A percentile compares a stretch with the other conserved stretches of the same genome.
Conservation (phyloP, 768 basidiomycete species). For the Kwoniella sp. region DNA sequence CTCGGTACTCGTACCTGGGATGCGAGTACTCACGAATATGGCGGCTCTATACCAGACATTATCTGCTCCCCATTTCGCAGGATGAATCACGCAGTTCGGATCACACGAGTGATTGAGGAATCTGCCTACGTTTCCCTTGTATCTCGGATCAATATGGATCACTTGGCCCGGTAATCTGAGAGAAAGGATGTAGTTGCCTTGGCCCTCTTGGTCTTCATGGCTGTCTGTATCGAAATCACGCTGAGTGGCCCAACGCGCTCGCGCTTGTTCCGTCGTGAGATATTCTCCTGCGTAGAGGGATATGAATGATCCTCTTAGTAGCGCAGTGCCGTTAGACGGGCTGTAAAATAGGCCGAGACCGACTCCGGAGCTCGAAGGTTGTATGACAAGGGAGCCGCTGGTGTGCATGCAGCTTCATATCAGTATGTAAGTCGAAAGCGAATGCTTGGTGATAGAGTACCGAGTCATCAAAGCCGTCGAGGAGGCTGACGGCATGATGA, state of each 20-base stretch:
- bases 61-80: conserved; percentile 48
- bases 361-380: conserved; percentile 10
- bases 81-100: conserved; percentile 50
- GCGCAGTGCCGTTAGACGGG: conserved; percentile 1
- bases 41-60: conserved; percentile 46
- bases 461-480: no score
- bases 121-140: conserved; percentile 50
- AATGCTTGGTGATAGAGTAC: no score
- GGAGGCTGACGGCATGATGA: no score
- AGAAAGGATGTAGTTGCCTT: conserved; percentile 53
- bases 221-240: not conserved
- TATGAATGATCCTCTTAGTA: conserved; percentile 47
- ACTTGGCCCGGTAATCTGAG: conserved; percentile 35
- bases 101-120: conserved; percentile 56
- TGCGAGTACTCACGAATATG: conserved; percentile 55
- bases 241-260: conserved; percentile 27
- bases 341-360: conserved; percentile 50
- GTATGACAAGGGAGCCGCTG: conserved; percentile 23
- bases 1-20: no score
- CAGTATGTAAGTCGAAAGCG: no score
- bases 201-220: conserved; percentile 3
- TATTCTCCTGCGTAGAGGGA: conserved; percentile 55
- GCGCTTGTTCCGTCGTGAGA: conserved; percentile 43
- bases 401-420: no score
- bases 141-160: conserved; percentile 51